Percentiles rank a stretch among this genome's conserved stretches.
Evolutionary conservation across 2,329 filamentous ascomycete species (phyloP).

Genomic region (Neonectria punicea): DNA sequence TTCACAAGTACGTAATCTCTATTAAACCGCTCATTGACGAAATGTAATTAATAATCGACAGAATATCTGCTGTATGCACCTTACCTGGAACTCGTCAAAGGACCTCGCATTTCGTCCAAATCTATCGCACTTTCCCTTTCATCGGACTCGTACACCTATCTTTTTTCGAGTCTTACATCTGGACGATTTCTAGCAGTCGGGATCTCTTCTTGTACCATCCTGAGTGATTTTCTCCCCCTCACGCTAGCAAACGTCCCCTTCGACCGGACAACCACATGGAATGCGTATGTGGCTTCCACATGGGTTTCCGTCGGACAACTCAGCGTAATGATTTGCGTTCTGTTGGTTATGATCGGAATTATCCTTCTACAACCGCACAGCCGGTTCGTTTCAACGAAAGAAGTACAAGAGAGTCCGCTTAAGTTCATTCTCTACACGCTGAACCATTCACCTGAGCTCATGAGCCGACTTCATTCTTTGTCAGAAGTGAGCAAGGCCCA

Average conservation of each 20-base stretch:
- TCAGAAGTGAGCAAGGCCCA: not conserved
- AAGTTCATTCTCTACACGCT: constrained; percentile 2
- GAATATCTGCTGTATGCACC: constrained; percentile 3
- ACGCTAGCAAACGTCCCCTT: constrained; percentile 7
- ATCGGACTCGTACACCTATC: constrained; percentile 1
- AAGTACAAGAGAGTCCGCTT: not conserved
- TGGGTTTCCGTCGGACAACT: constrained; percentile 4
- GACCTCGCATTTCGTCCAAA: not conserved
- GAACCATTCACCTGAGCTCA: not conserved
- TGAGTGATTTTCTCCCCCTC: constrained; percentile 10
- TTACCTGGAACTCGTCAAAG: not conserved
- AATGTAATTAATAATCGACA: not conserved
- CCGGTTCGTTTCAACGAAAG: not conserved
- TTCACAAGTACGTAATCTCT: constrained; percentile 1
- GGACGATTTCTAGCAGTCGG: not conserved
- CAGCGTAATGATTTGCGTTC: not conserved
- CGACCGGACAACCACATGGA: constrained; percentile 5
- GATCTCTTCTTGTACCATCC: not conserved
- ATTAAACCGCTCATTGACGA: not conserved
- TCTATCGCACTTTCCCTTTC: constrained; percentile 1
- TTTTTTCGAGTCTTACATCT: not conserved
- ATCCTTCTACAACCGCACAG: not conserved
- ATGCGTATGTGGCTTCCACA: constrained; percentile 1
- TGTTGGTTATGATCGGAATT: not conserved
- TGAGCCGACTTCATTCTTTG: not conserved